A percentile compares a stretch with the other conserved stretches of the same genome.
Conservation (phyloP, 1,284 basidiomycete genomes). For the Limonomyces culmigenus region DNA sequence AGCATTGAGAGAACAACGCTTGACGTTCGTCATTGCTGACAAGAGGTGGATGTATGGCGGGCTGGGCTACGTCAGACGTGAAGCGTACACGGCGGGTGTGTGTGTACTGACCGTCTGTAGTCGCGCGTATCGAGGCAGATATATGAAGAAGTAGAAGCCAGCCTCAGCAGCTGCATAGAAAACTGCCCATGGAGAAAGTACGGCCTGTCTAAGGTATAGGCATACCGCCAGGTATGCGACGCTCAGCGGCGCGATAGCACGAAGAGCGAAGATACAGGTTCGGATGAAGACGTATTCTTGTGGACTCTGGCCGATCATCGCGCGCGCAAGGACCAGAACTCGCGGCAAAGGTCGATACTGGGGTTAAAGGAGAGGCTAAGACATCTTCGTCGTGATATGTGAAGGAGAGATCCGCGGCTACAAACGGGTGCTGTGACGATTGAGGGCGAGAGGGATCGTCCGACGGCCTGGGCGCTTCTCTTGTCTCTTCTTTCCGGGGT, state of each 20-base stretch:
- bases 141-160: slow-evolving; percentile 30
- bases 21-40: slow-evolving; percentile 25
- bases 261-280: slow-evolving; percentile 26
- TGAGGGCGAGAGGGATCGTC: neutral
- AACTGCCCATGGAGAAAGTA: slow-evolving; percentile 16
- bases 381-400: neutral
- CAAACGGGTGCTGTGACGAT: neutral
- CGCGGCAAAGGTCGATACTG: no score
- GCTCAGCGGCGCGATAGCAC: slow-evolving; percentile 30
- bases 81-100: neutral
- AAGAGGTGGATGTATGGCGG: slow-evolving; percentile 21
- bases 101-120: slow-evolving; percentile 28
- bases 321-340: no score
- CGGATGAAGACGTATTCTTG: slow-evolving; percentile 39
- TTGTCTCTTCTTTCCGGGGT: neutral
- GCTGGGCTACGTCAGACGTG: slow-evolving; percentile 13
- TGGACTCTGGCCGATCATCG: slow-evolving; percentile 12
- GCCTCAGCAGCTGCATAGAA: slow-evolving; percentile 24
- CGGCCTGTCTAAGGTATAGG: slow-evolving; percentile 11
- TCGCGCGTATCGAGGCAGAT: slow-evolving; percentile 22
- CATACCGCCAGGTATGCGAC: slow-evolving; percentile 19
- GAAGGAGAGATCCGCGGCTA: neutral
- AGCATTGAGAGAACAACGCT: slow-evolving; percentile 32
- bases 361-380: no score
- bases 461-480: neutral